A percentile compares a stretch with the other conserved stretches of the same genome.
Conservation (phyloP, 495 filamentous ascomycete species). For the Talaromyces proteolyticus region DNA sequence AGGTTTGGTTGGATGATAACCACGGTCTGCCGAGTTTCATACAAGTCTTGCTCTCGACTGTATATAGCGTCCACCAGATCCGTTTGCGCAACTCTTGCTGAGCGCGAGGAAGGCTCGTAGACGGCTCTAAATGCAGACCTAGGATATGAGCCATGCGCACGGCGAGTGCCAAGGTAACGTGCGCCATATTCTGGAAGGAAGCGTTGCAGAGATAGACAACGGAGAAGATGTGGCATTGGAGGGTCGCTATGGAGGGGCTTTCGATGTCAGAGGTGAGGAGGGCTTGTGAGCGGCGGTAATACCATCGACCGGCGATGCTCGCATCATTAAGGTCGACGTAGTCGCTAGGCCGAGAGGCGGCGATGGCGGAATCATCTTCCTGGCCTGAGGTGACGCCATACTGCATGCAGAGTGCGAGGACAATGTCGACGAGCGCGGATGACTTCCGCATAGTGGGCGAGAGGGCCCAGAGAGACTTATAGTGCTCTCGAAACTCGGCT, state of each 20-base stretch:
- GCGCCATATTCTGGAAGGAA: conserved; percentile 45
- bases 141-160: conserved; percentile 43
- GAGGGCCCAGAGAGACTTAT: conserved; percentile 33
- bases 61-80: conserved; percentile 47
- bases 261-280: conserved; percentile 41
- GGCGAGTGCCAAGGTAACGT: conserved; percentile 31
- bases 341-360: neutral
- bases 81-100: conserved; percentile 39
- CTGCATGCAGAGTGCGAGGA: conserved; percentile 45
- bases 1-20: conserved; percentile 17
- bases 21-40: conserved; percentile 50
- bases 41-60: conserved; percentile 38
- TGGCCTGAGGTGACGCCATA: conserved; percentile 18
- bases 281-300: conserved; percentile 40
- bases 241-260: conserved; percentile 39
- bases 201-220: conserved; percentile 39
- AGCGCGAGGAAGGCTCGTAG: conserved; percentile 20
- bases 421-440: conserved; percentile 43
- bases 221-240: conserved; percentile 45
- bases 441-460: conserved; percentile 13
- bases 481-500: conserved; percentile 35
- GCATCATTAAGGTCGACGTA: conserved; percentile 25
- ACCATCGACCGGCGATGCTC: conserved; percentile 36
- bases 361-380: conserved; percentile 11
- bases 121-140: conserved; percentile 47